Conservation (phyloP, 2,329 filamentous ascomycete species). For the Cladosporium sp. region DNA sequence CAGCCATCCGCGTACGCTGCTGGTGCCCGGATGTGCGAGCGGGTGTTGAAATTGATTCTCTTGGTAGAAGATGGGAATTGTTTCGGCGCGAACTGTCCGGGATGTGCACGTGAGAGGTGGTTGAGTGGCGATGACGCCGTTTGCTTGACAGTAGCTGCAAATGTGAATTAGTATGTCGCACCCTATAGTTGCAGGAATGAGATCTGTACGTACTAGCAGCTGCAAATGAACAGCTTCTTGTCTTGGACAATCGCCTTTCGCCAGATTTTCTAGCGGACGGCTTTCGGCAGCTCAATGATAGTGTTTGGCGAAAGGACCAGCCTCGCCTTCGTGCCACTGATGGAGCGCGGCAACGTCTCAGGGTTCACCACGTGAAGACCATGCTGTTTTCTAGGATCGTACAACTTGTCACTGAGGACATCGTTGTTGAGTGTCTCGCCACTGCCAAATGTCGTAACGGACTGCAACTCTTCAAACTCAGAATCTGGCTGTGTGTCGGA, state of each 20-base stretch:
- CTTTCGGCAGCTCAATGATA: slow-evolving; percentile 5
- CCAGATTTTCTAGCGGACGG: slow-evolving; percentile 6
- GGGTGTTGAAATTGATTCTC: slow-evolving; percentile 7
- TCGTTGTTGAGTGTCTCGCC: not conserved
- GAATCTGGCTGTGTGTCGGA: not conserved
- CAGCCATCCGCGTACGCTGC: slow-evolving; percentile 10
- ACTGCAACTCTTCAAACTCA: not conserved
- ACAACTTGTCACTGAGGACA: not conserved
- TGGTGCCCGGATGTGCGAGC: not conserved
- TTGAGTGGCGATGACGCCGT: slow-evolving; percentile 1
- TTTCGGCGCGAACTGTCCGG: not conserved
- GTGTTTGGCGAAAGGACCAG: not conserved
- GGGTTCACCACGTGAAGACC: not conserved
- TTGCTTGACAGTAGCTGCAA: slow-evolving; percentile 1
- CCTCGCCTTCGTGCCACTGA: not conserved
- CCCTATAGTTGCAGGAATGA: too few relatives aligned
- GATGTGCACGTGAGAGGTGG: slow-evolving; percentile 10
- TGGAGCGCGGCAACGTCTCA: not conserved
- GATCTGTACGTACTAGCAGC: slow-evolving; percentile 2
- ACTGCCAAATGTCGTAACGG: slow-evolving; percentile 5
- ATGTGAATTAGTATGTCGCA: too few relatives aligned
- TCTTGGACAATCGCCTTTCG: not conserved
- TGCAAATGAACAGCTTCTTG: slow-evolving; percentile 10
- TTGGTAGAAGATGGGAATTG: slow-evolving; percentile 11
- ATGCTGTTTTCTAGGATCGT: not conserved